These are phyloP conservation scores for Gonium pectorale DNA, from an alignment of 139 green algal species.

Conservation along the genomic window DNA sequence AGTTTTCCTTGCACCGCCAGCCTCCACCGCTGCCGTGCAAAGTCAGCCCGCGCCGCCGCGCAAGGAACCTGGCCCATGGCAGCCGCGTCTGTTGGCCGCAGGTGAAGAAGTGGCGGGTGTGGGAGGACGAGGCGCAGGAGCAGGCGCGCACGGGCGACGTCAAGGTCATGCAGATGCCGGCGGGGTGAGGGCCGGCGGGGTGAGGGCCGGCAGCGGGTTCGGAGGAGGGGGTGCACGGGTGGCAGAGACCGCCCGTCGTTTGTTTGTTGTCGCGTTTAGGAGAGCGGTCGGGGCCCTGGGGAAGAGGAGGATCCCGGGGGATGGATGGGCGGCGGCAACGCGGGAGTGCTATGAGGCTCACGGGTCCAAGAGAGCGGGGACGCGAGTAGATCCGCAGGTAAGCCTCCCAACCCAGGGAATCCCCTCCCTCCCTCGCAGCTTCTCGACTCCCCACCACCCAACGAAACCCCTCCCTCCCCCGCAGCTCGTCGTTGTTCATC, in stretches of 20 bases:
- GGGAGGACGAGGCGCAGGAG: conserved; percentile 2
- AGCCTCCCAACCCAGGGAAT: too few species aligned
- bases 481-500: neutral
- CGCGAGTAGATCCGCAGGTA: too few species aligned
- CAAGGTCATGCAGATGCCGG: conserved; percentile 13
- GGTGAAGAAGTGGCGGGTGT: conserved; percentile 18
- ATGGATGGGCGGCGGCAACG: too few species aligned
- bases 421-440: too few species aligned
- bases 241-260: neutral
- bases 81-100: neutral
- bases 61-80: neutral
- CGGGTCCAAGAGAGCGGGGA: too few species aligned
- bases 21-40: neutral
- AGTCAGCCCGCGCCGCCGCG: neutral
- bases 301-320: too few species aligned
- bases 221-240: neutral
- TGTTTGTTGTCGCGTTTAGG: neutral
- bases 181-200: neutral
- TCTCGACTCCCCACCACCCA: neutral
- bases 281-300: too few species aligned
- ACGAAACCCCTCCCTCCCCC: neutral
- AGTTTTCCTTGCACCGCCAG: neutral
- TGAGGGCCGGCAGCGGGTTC: neutral
- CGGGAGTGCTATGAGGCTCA: too few species aligned
- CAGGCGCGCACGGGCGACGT: neutral